A percentile compares a stretch with the other conserved stretches of the same genome.
These are phyloP conservation scores for Lactarius deliciosus DNA, from an alignment of 768 basidiomycete genomes.

Conservation along the genomic window DNA sequence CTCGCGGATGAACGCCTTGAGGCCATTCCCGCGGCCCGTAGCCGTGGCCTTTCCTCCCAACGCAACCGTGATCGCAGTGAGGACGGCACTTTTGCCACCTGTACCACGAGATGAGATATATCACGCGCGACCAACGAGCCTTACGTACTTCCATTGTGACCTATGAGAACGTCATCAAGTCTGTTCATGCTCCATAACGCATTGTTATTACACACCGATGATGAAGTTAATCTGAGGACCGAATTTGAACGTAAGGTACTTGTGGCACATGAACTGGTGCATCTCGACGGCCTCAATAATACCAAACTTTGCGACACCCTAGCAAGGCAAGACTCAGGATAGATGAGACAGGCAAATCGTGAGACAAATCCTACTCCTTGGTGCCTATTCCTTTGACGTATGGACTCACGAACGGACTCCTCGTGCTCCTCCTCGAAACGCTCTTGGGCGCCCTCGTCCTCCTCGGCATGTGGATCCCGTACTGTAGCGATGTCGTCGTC, in stretches of 20 bases:
- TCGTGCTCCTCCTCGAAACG: conserved; percentile 63
- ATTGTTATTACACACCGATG: conserved; percentile 56
- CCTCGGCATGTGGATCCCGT: conserved; percentile 21
- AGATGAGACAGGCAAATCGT: background rate
- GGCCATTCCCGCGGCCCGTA: conserved; percentile 83
- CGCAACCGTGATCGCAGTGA: conserved; percentile 90
- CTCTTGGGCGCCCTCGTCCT: conserved; percentile 58
- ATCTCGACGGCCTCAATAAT: conserved; percentile 85
- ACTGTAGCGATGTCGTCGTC: conserved; percentile 29
- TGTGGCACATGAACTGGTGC: conserved; percentile 96
- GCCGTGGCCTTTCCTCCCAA: conserved; percentile 91
- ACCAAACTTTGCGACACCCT: conserved; percentile 84
- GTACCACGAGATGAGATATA: conserved; percentile 7
- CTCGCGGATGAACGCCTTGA: conserved; percentile 84
- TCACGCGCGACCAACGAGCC: conserved; percentile 5
- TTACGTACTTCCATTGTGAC: conserved; percentile 87
- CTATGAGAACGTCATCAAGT: conserved; percentile 39
- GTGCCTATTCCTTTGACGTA: conserved; percentile 46
- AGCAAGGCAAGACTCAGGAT: background rate
- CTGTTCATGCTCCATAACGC: background rate
- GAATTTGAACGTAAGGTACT: conserved; percentile 77
- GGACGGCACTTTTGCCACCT: conserved; percentile 95
- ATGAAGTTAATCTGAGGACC: conserved; percentile 97
- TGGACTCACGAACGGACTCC: conserved; percentile 52
- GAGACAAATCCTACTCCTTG: conserved; percentile 51